These are phyloP conservation scores for Uromyces viciae-fabae DNA, from an alignment of 1,284 basidiomycete species.

Conservation along the genomic window DNA sequence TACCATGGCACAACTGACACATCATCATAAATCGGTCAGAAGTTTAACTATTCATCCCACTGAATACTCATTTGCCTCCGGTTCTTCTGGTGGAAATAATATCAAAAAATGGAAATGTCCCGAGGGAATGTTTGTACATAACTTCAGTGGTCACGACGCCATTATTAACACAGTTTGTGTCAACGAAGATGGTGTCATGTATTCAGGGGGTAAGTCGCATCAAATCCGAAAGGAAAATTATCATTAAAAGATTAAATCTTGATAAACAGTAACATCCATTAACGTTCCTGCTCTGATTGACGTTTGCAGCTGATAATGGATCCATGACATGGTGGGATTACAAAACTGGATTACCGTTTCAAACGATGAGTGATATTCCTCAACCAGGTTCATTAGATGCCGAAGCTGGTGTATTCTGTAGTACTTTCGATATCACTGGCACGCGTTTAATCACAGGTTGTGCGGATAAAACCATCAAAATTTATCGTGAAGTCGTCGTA, in stretches of 20 bases:
- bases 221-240: too few relatives aligned
- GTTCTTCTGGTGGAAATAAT: slow-evolving; percentile 91
- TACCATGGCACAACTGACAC: slow-evolving; percentile 88
- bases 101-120: slow-evolving; percentile 99
- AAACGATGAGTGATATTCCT: slow-evolving; percentile 85
- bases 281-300: background rate
- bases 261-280: too few relatives aligned
- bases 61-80: slow-evolving; percentile 92
- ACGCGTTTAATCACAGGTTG: slow-evolving; percentile 91
- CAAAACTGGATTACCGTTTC: slow-evolving; percentile 88
- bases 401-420: slow-evolving; percentile 84
- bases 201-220: slow-evolving; percentile 73
- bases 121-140: slow-evolving; percentile 88
- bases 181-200: slow-evolving; percentile 92
- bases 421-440: slow-evolving; percentile 91
- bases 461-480: slow-evolving; percentile 98
- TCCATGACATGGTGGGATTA: slow-evolving; percentile 89
- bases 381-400: slow-evolving; percentile 96
- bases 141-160: slow-evolving; percentile 90
- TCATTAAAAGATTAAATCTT: too few relatives aligned
- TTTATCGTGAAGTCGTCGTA: slow-evolving; percentile 53
- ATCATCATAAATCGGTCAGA: slow-evolving; percentile 97
- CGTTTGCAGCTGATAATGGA: slow-evolving; percentile 72
- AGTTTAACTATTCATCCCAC: slow-evolving; percentile 89
- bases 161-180: slow-evolving; percentile 95